phyloP scores from a whole-genome alignment of 139 green algal species.

The Eudorina sp. region DNA sequence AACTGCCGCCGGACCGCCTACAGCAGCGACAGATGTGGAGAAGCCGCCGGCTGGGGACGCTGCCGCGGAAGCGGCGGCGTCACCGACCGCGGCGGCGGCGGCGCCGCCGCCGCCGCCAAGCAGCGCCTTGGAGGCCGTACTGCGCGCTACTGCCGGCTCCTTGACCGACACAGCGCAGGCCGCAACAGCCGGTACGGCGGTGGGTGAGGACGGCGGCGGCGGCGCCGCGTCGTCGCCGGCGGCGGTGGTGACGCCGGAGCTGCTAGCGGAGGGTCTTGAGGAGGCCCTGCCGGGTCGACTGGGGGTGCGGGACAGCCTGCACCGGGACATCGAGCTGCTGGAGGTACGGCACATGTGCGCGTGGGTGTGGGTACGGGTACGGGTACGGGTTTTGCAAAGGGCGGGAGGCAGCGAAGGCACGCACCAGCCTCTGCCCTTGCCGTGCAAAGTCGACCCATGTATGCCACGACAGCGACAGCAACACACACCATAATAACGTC shows the following conservation, averaged over 20 bases:
- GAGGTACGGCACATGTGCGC: not conserved
- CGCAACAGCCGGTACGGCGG: not conserved
- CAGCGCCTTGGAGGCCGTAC: slow-evolving; percentile 14
- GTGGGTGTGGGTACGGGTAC: not conserved
- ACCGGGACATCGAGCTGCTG: not conserved
- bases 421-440: too few relatives aligned
- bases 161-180: not conserved
- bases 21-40: not conserved
- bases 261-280: slow-evolving; percentile 21
- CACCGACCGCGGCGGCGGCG: not conserved
- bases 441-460: too few relatives aligned
- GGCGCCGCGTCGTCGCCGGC: not conserved
- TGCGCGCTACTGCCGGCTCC: not conserved
- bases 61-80: not conserved
- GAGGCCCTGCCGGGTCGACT: not conserved
- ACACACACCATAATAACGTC: too few relatives aligned
- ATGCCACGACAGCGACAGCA: too few relatives aligned
- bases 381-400: too few relatives aligned
- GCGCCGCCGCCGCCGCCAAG: not conserved
- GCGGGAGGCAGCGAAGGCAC: too few relatives aligned
- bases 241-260: not conserved
- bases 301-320: not conserved
- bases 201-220: not conserved
- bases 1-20: not conserved
- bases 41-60: not conserved